Evolutionary conservation across 2,329 filamentous ascomycete species (phyloP), one percentile per base, ranked within the genome.

Genomic region (Colletotrichum tofieldiae): DNA sequence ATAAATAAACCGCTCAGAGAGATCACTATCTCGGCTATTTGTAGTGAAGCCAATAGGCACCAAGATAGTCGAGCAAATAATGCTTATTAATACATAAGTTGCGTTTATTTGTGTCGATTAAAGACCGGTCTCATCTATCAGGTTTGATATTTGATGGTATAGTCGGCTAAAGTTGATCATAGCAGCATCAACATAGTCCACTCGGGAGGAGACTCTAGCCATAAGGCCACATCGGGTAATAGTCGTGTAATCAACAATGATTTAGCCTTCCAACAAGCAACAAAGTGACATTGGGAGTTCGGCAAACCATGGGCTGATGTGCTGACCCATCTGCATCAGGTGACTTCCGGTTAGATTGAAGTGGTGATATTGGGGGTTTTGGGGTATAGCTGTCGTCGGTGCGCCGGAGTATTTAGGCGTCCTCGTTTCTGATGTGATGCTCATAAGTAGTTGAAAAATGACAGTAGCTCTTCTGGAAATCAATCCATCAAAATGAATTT

Each of bases 101-200:
- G 14, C 12, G 12, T 9, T 43, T 16, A 43, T 5, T n/a, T 2
- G n/a, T 49, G 7, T 49, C 20, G 23, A 49, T 12, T 8, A 49
- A 11, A 49, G 20, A 12, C 12, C 5, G 9, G 0, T 23, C 16
- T 23, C 18, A 41, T 16, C 43, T 41, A 41, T 6, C 8, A 7
- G 35, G 8, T 11, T 9, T 14, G 20, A 23, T 0, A 49, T 8
- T 12, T 23, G 32, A 49, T 32, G 16, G 23, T 41, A 29, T 5
- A 12, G 26, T 23, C 58, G 58, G 41, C 26, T 61, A 61, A 61
- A 61, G 41, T 26, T 49, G 26, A 41, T 41, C 55, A 23, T n/a
- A 49, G 20, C 9, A 7, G n/a, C 11, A 4, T n/a, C 9, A n/a
- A 23, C n/a, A 49, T 49, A 49, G 45, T 3, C 11, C n/a, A 49